Evolutionary conservation across 106 monocot genomes (phyloP).

Genomic region (Amphibolis antarctica): DNA sequence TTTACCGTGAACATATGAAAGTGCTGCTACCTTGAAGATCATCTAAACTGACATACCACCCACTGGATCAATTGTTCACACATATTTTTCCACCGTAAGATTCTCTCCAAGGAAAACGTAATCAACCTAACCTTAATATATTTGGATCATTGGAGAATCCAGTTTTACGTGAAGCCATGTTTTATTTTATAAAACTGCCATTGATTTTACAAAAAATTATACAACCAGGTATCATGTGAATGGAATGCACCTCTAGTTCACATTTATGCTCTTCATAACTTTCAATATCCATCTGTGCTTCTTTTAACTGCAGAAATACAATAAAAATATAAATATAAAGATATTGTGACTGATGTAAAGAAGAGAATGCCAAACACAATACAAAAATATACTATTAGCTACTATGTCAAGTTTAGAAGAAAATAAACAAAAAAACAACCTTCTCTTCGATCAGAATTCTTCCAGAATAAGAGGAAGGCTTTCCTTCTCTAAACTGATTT

Average conservation of each 20-base stretch:
- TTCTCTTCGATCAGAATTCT: constrained; percentile 14
- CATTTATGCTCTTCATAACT: constrained; percentile 11
- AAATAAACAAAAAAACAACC: constrained; percentile 5
- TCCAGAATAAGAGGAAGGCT: constrained; percentile 7
- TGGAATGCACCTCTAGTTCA: constrained; percentile 14
- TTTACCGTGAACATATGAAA: no score
- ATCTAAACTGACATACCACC: no score
- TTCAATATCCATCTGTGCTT: constrained; percentile 13
- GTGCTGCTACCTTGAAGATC: no score
- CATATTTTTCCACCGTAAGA: no score
- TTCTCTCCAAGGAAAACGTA: no score
- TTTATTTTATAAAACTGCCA: background rate
- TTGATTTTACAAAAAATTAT: background rate
- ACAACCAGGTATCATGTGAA: background rate
- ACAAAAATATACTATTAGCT: background rate
- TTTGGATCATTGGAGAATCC: background rate
- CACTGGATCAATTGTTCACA: no score
- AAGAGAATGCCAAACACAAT: background rate
- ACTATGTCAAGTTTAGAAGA: background rate
- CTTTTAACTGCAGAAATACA: constrained; percentile 13
- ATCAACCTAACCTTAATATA: no score
- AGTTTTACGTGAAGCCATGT: no score
- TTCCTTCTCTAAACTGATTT: constrained; percentile 9
- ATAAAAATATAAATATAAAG: background rate
- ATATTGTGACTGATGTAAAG: background rate